A percentile compares a stretch with the other conserved stretches of the same genome.
Evolutionary conservation across 805 yeast genomes (phyloP).

Genomic region (Metschnikowia baotianmanensis): DNA sequence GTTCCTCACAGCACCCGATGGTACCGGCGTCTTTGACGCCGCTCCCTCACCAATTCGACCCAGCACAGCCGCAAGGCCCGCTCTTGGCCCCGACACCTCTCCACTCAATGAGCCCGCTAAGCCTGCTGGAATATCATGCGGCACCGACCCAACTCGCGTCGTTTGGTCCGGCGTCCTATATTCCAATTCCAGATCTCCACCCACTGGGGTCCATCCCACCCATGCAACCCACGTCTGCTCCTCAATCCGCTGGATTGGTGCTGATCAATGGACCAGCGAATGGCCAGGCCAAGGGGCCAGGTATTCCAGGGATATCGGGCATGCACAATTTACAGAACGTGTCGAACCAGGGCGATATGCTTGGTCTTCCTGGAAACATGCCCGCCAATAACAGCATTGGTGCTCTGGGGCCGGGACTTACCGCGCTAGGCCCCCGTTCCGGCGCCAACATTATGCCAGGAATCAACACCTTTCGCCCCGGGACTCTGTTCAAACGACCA

Average conservation of each 20-base stretch:
- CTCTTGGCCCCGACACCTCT: slow-evolving; percentile 4
- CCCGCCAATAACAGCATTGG: neutral
- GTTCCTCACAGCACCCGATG: slow-evolving; percentile 1
- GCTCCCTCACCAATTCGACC: slow-evolving; percentile 4
- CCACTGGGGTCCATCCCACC: slow-evolving; percentile 4
- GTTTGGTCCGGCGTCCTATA: too few relatives aligned
- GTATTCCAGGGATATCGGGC: neutral
- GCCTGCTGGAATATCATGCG: slow-evolving; percentile 5
- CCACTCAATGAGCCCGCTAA: slow-evolving; percentile 1
- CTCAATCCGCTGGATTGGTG: neutral
- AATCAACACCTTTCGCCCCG: slow-evolving; percentile 2
- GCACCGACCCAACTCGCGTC: slow-evolving; percentile 6
- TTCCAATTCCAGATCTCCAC: too few relatives aligned
- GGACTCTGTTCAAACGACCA: slow-evolving; percentile 1
- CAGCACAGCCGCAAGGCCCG: slow-evolving; percentile 3
- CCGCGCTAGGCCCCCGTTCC: neutral
- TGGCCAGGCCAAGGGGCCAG: neutral
- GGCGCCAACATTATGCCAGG: neutral
- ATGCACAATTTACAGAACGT: too few relatives aligned
- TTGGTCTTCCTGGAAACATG: neutral
- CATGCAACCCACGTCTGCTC: neutral
- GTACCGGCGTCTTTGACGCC: slow-evolving; percentile 1
- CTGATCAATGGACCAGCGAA: neutral
- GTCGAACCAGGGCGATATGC: neutral
- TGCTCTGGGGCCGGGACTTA: neutral